These are phyloP conservation scores for Talaromyces islandicus DNA, from an alignment of 2,329 filamentous ascomycete species.

Conservation along the genomic window DNA sequence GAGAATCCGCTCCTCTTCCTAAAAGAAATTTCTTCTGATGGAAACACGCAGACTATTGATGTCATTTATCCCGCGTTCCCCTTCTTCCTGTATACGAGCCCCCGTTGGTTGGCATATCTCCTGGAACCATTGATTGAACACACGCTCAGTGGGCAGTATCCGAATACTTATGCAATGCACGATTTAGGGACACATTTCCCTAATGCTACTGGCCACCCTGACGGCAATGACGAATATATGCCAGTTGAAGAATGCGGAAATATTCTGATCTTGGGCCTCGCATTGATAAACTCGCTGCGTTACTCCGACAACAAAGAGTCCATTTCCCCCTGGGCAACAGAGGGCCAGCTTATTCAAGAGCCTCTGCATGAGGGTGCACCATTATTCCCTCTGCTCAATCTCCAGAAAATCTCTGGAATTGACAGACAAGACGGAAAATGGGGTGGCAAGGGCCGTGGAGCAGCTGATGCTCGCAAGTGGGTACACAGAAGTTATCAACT, in stretches of 20 bases:
- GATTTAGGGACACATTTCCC: constrained; percentile 50
- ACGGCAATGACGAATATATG: constrained; percentile 51
- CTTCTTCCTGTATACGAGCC: constrained; percentile 81
- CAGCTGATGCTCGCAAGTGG: constrained; percentile 57
- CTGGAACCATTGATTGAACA: constrained; percentile 77
- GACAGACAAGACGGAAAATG: constrained; percentile 57
- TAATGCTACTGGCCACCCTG: constrained; percentile 50
- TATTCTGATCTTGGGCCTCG: constrained; percentile 78
- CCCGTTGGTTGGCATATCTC: constrained; percentile 71
- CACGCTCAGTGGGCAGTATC: constrained; percentile 75
- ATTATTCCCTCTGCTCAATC: constrained; percentile 43
- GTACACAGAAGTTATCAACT: constrained; percentile 63
- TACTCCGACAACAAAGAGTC: constrained; percentile 54
- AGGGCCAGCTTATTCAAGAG: constrained; percentile 22
- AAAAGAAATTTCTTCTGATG: constrained; percentile 81
- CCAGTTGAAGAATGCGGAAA: constrained; percentile 58
- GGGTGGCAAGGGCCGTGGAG: constrained; percentile 50
- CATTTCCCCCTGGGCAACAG: constrained; percentile 54
- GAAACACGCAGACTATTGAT: constrained; percentile 79
- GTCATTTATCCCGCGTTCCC: constrained; percentile 83
- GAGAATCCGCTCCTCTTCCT: constrained; percentile 69
- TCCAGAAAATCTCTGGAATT: constrained; percentile 47
- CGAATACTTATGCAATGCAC: constrained; percentile 57
- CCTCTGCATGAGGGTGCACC: constrained; percentile 20
- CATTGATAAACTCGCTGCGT: constrained; percentile 66